These are phyloP conservation scores for Rhododendron mucronatum DNA, from an alignment of 148 eudicot species.

Conservation along the genomic window DNA sequence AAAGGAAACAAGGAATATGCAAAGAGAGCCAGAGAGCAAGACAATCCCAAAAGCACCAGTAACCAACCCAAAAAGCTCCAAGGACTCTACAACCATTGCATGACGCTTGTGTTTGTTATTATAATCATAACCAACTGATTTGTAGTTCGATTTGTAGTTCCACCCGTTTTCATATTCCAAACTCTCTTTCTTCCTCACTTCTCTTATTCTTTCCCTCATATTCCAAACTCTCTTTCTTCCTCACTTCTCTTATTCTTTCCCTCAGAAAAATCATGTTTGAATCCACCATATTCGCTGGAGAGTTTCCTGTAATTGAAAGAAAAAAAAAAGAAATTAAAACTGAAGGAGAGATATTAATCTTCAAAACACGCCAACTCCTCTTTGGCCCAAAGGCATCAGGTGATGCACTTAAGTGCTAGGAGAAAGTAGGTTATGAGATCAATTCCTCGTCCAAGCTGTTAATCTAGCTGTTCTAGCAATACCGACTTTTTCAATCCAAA, in stretches of 20 bases:
- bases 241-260: neutral
- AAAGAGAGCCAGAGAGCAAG: slow-evolving; percentile 3
- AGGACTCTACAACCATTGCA: neutral
- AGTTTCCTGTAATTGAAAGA: neutral
- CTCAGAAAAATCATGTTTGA: slow-evolving; percentile 1
- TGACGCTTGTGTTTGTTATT: neutral
- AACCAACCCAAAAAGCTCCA: neutral
- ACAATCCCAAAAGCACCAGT: neutral
- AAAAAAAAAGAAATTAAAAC: neutral
- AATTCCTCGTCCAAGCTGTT: too few relatives aligned
- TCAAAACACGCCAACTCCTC: neutral
- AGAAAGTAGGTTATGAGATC: neutral
- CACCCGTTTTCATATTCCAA: slow-evolving; percentile 1
- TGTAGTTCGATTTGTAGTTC: slow-evolving; percentile 5
- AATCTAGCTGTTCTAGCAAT: too few relatives aligned
- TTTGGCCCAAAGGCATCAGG: neutral
- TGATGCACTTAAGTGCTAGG: too few relatives aligned
- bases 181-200: neutral
- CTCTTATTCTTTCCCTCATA: neutral
- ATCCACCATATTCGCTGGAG: neutral
- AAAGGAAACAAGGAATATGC: slow-evolving; percentile 3
- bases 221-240: neutral
- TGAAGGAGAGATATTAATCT: neutral
- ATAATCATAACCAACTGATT: neutral
- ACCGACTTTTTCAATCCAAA: too few relatives aligned